phyloP scores from a whole-genome alignment of 495 filamentous ascomycete species.

The Aspergillus bridgeri region DNA sequence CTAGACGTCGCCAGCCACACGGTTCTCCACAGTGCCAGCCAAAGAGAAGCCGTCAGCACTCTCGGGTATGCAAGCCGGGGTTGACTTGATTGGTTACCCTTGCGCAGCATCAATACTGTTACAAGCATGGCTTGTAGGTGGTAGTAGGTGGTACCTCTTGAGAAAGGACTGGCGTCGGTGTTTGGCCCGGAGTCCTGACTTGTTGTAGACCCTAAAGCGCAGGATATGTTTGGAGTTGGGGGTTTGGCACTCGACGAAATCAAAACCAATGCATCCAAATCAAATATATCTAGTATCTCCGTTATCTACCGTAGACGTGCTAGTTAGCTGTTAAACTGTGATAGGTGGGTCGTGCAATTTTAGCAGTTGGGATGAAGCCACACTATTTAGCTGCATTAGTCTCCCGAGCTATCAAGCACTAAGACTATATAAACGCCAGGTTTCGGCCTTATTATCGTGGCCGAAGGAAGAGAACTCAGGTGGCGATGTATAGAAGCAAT shows the following conservation, averaged over 20 bases:
- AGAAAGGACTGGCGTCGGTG: not conserved
- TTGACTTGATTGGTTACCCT: not conserved
- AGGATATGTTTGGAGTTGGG: not conserved
- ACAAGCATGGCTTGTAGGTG: not conserved
- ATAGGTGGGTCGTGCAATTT: not conserved
- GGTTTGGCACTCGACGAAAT: not conserved
- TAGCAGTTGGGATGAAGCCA: not conserved
- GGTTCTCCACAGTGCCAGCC: not conserved
- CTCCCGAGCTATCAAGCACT: not conserved
- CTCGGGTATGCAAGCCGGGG: not conserved
- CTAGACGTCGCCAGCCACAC: not conserved
- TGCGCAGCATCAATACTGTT: not conserved
- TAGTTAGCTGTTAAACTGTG: not conserved
- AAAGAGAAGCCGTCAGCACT: not conserved
- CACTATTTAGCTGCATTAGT: not conserved
- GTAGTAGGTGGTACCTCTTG: not conserved
- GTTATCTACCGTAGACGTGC: not conserved
- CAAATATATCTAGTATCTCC: not conserved
- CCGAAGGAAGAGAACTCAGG: too few relatives aligned
- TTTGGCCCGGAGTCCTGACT: not conserved
- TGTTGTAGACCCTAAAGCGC: not conserved
- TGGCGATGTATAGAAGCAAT: not conserved
- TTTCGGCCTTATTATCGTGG: too few relatives aligned
- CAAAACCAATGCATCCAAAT: not conserved
- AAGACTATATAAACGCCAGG: too few relatives aligned